A percentile compares a stretch with the other conserved stretches of the same genome.
These are phyloP conservation scores for Strobilomyces dryophilus DNA, from an alignment of 768 basidiomycete species.

Conservation along the genomic window DNA sequence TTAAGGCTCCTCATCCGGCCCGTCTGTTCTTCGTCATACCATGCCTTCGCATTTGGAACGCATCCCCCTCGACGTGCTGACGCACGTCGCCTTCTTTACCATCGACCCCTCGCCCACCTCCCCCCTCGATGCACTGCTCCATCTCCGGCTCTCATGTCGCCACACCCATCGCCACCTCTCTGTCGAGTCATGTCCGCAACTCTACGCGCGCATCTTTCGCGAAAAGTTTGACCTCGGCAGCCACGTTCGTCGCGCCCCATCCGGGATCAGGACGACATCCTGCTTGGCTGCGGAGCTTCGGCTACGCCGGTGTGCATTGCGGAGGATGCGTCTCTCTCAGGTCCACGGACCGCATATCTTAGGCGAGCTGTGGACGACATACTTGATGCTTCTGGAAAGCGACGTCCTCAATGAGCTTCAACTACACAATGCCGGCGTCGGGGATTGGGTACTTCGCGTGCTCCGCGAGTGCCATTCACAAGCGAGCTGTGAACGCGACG, in stretches of 20 bases:
- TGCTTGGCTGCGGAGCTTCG: constrained; percentile 47
- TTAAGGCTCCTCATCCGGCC: constrained; percentile 17
- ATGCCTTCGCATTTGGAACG: constrained; percentile 47
- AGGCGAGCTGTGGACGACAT: constrained; percentile 53
- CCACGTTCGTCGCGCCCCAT: constrained; percentile 16
- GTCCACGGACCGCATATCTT: constrained; percentile 29
- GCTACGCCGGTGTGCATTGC: constrained; percentile 43
- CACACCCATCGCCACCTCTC: constrained; percentile 42
- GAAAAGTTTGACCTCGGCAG: constrained; percentile 43
- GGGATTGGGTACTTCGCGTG: constrained; percentile 24
- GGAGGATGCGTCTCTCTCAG: constrained; percentile 37
- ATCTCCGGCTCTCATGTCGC: constrained; percentile 44
- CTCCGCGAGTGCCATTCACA: constrained; percentile 17
- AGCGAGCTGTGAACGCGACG: constrained; percentile 5
- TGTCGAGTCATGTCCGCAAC: constrained; percentile 41
- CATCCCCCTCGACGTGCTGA: constrained; percentile 55
- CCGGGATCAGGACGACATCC: constrained; percentile 36
- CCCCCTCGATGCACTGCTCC: constrained; percentile 39
- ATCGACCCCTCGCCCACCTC: constrained; percentile 36
- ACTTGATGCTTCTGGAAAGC: constrained; percentile 61
- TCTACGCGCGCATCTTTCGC: constrained; percentile 54
- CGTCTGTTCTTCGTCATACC: constrained; percentile 13
- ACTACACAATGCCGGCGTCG: constrained; percentile 39
- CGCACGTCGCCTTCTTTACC: constrained; percentile 48
- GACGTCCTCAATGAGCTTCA: constrained; percentile 45